Percentiles rank a stretch among this genome's conserved stretches.
Conservation (phyloP, 2,329 filamentous ascomycete species). For the Elsinoe batatas region DNA sequence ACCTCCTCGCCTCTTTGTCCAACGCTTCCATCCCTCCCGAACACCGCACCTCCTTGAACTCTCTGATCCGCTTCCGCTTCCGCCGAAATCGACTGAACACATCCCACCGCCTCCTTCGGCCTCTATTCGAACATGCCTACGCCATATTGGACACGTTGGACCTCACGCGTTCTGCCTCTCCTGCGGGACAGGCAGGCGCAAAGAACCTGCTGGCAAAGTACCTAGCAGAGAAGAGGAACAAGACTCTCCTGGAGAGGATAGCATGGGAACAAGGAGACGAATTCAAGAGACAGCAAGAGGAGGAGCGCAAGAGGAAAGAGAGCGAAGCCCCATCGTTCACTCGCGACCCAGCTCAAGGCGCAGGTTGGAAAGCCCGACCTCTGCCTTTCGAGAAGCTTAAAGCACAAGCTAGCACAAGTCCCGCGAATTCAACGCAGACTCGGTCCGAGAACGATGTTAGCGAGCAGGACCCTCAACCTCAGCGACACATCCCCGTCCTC, state of each 20-base stretch:
- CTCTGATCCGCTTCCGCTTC: conserved; percentile 26
- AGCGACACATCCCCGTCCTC: conserved; percentile 44
- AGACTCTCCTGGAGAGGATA: conserved; percentile 20
- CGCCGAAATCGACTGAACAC: conserved; percentile 6
- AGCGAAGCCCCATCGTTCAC: background rate
- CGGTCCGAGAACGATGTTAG: background rate
- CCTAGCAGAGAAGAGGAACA: conserved; percentile 20
- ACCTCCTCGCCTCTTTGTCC: conserved; percentile 48
- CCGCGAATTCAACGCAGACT: too few relatives aligned
- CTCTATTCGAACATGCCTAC: conserved; percentile 59
- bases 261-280: conserved; percentile 16
- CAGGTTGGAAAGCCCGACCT: background rate
- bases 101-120: conserved; percentile 44
- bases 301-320: conserved; percentile 15
- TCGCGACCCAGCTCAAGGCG: background rate
- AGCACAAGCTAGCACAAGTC: background rate
- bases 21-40: background rate
- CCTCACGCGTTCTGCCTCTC: conserved; percentile 12
- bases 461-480: background rate
- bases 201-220: conserved; percentile 20
- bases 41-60: background rate
- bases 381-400: background rate
- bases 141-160: conserved; percentile 40
- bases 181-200: background rate
- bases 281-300: background rate